Evolutionary conservation across 2,329 filamentous ascomycete genomes (phyloP), one percentile per base, ranked within the genome.

Genomic region (Exophiala lecanii-corni): DNA sequence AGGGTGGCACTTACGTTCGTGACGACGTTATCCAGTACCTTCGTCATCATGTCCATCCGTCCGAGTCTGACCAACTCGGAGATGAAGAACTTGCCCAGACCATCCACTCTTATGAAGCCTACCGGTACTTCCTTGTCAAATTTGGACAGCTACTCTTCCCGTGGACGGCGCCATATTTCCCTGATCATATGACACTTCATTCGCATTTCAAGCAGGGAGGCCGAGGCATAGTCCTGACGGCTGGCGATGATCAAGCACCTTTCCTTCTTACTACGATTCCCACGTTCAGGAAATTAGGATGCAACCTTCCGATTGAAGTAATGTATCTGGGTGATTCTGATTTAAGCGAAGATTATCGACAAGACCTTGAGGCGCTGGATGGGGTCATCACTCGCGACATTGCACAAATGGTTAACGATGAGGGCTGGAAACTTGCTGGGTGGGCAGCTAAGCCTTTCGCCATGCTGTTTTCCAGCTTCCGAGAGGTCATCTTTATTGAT

Each of bases 371-470:
- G 49, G 62, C 61, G 6, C 51, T 70, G 5, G 62, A 65, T 3
- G 66, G 63, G 3, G 69, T 73, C 5, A 59, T 66, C 9, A 72
- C 68, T 1, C 61, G 69, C 16, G 67, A 73, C 43, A 58, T 72
- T 31, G 61, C 60, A 9, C 60, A 61, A 18, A 71, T 72, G 67
- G 62, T 72, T 6, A 60, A 66, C 26, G 67, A 70, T 26, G 56
- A 59, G 16, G 68, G 68, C 15, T 73, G 69, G 69, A 60, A 59
- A 23, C 53, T 72, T 28, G 62, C 59, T 7, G 69, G 69, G 4
- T 72, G 68, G 68, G 69, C 69, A 0, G 66, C 63, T 16, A 73
- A 73, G 48, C 68, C 70, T 1, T 72, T 68, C 34, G 69, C 69
- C 1, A 69, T 71, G 18, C 55, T 73, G 4, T 53, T 70, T 45